Percentiles rank a stretch among this genome's conserved stretches.
Conservation (phyloP, 2,329 filamentous ascomycete species). For the Aspergillus sp. region DNA sequence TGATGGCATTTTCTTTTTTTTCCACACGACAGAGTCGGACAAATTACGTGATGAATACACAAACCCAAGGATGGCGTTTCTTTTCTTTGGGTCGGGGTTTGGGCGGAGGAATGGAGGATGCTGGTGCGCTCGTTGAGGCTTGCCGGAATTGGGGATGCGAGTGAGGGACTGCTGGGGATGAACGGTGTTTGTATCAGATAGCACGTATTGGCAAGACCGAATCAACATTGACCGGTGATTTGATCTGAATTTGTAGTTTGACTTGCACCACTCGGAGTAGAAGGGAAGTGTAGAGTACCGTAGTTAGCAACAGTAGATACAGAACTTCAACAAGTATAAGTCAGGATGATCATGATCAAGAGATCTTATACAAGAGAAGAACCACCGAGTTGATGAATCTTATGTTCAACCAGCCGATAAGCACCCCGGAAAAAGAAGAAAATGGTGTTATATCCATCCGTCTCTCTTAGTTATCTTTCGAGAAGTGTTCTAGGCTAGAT, state of each 20-base stretch:
- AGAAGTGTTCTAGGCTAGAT: too few relatives aligned
- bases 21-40: slow-evolving; percentile 24
- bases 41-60: slow-evolving; percentile 21
- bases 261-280: too few relatives aligned
- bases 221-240: slow-evolving; percentile 7
- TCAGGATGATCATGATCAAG: too few relatives aligned
- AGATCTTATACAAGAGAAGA: too few relatives aligned
- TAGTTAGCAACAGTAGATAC: too few relatives aligned
- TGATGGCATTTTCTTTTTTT: slow-evolving; percentile 37
- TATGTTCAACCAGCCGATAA: too few relatives aligned
- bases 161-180: background rate
- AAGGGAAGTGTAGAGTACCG: too few relatives aligned
- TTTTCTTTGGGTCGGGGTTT: slow-evolving; percentile 12
- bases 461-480: too few relatives aligned
- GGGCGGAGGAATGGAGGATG: slow-evolving; percentile 13
- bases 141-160: slow-evolving; percentile 6
- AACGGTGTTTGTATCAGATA: slow-evolving; percentile 15
- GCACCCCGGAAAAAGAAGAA: too few relatives aligned
- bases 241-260: background rate
- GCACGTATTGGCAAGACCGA: slow-evolving; percentile 13
- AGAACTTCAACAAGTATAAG: too few relatives aligned
- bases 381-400: too few relatives aligned
- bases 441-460: too few relatives aligned
- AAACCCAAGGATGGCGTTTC: slow-evolving; percentile 13
- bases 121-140: slow-evolving; percentile 12